Base-by-base conservation (phyloP, 177 flowering plant species). In the Vitis hybrid region DNA sequence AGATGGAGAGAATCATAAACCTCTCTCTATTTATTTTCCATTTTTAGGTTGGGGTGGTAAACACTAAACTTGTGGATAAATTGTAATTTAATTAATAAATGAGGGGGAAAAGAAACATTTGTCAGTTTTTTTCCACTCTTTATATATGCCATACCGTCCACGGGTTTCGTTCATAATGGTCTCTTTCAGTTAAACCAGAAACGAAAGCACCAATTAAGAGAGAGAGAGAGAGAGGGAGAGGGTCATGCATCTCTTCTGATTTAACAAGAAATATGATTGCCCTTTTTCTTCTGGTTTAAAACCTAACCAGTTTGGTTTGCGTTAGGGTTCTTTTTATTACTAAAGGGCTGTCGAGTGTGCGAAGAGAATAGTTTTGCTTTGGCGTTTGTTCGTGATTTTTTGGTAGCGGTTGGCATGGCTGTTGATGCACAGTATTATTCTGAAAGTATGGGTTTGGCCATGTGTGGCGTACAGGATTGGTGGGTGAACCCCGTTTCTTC, bases 161-260 rank as follows among this genome's bases (percentile, higher is more conserved):
- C 64, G 60, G 58, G 51, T 57, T 49, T 50, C 71, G n/a, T 68
- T 62, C 64, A 11, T 66, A 18, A 21, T 60, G 62, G 67, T 57
- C 57, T 52, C 56, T 70, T 74, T 75, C 70, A 65, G 73, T 70
- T 75, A 9, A 73, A 63, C 68, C 76, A 66, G 49, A 51, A 66
- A 62, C 45, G 56, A 64, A 70, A 75, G 71, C 72, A 70, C 65
- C 52, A 64, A 65, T 64, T 9, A 34, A 15, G 61, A 70, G 74
- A 61, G 71, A 75, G 66, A 72, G 56, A 45, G 64, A 60, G 51
- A 45, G 4, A 12, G 59, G 60, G 30, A 49, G 18, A 65, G 62
- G 75, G 66, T 72, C 80, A 78, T 78, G 83, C 77, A 18, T 75
- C 79, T 78, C 64, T 74, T 71, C 84, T 81, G 82, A 76, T 72